These are phyloP conservation scores for Massariosphaeria phaeospora DNA, from an alignment of 495 filamentous ascomycete species.

Conservation along the genomic window DNA sequence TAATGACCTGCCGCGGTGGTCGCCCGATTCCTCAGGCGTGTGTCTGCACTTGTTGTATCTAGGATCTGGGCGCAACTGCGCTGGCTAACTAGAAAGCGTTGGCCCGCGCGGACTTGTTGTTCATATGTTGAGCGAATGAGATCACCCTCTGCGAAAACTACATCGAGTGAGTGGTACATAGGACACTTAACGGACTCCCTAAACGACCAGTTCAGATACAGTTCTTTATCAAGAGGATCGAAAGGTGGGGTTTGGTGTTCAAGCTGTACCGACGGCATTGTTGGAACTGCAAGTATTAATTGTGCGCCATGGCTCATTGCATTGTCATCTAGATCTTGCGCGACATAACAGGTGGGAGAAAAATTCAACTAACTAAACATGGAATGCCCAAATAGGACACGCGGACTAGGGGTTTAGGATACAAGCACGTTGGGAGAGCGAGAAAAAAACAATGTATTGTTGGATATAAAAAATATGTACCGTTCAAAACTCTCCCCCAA, in stretches of 20 bases:
- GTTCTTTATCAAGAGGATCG: conserved; percentile 44
- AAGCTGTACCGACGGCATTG: conserved; percentile 43
- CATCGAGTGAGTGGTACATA: conserved; percentile 48
- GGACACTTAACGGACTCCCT: conserved; percentile 44
- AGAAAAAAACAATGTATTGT: background rate
- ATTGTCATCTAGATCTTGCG: conserved; percentile 45
- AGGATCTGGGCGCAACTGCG: too few relatives aligned
- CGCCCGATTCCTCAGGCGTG: too few relatives aligned
- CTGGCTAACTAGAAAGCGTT: conserved; percentile 40
- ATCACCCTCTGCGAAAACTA: conserved; percentile 45
- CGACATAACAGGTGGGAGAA: conserved; percentile 41
- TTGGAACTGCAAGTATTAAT: conserved; percentile 45
- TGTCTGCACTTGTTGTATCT: too few relatives aligned
- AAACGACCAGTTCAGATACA: conserved; percentile 45
- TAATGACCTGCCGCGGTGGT: too few relatives aligned
- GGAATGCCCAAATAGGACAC: background rate
- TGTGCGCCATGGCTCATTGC: conserved; percentile 43
- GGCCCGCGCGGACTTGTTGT: conserved; percentile 44
- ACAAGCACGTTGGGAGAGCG: background rate
- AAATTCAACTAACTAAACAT: conserved; percentile 33
- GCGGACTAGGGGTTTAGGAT: background rate
- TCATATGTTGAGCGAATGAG: conserved; percentile 43
- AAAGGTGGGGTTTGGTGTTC: conserved; percentile 45
- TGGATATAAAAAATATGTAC: background rate
- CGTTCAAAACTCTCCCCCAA: background rate